Evolutionary conservation across 768 basidiomycete species (phyloP), one percentile per base, ranked within the genome.

Genomic region (Coprinopsis sp.): DNA sequence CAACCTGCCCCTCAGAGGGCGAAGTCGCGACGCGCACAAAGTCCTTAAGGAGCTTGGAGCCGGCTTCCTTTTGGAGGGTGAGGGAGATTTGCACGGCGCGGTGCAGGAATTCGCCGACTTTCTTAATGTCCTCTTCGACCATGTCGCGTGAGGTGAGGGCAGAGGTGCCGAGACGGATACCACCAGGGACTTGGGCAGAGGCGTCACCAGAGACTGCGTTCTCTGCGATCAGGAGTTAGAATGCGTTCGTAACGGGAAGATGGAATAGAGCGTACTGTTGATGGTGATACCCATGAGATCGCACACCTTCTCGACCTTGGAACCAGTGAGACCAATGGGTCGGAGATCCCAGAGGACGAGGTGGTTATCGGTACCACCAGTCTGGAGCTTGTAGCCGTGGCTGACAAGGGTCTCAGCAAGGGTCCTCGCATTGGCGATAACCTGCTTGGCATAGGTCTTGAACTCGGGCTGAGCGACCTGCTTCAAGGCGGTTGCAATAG

Each of bases 281-380:
- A 97, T 91, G 25, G 94, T 97, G 64, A 98, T 96, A 49, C 91
- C 91, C 66, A 91, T 82, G 41, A 96, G 76, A 64, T 98, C 95
- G 66, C 96, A 96, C 56, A 99, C 81, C 76, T 96, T 97, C 77
- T 97, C 95, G 48, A 99, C 83, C 71, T 98, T 98, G 74, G 85
- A 89, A 40, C 96, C 96, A n/a, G 96, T 97, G 62, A 98, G 72
- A 39, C 91, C 88, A 52, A 96, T 76, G 24, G 96, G 96, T 28
- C 96, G 82, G 51, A 97, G 79, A 61, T 98, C 96, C 95, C 94
- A 97, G 39, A 99, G 86, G 39, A 98, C 84, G 54, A 98, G 82
- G 67, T 99, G 96, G 76, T 91, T 98, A 66, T 98, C 96, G 14
- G 93, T 94, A 50, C 96, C 96, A 47, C 79, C 83, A 12, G 95